Base-by-base conservation (phyloP, 2,329 filamentous ascomycete genomes). In the Colletotrichum paranaense region DNA sequence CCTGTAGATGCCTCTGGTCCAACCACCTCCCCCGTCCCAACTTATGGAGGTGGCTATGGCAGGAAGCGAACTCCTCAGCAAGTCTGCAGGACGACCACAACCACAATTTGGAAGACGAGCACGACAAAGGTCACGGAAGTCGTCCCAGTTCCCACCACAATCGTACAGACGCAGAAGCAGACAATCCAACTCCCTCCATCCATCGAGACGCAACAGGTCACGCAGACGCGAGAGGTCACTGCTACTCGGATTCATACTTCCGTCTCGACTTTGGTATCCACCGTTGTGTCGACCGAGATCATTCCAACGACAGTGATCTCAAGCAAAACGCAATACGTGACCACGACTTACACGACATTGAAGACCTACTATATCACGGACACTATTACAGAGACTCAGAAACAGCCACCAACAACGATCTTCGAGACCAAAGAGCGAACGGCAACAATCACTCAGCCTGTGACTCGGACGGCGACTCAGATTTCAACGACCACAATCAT, bases 71-170 rank as follows among this genome's bases (percentile, higher is more conserved):
- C 69, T 5, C 49, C 53, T 8, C 62, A 71, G 5, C 22, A 77
- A 64, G 16, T 70, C 22, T 53, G 76, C 67, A 38, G 77, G 75
- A 59, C 76, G 28, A 76, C 60, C 35, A 76, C 75, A 8, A 68
- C 71, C 0, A 75, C 72, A 5, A 60, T 74, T 9, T 77, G 76
- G 46, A 73, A 69, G 9, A 78, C 76, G 2, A 72, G 65, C 11
- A 74, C 75, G 11, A 67, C 68, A 22, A 74, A 74, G 14, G 68
- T 70, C 5, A 74, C 72, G 1, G 68, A 75, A 8, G 22, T 66
- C 19, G 28, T 24, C 24, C 63, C 59, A 2, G 32, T 65, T 8
- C 62, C 62, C 16, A 70, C 67, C 16, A 60, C 42, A 1, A 49
- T 49, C 8, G 42, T 49, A 9, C 42, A 62, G 42, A 74, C 72